Base-by-base conservation (phyloP, 2,329 filamentous ascomycete species). In the Fusarium falciforme region DNA sequence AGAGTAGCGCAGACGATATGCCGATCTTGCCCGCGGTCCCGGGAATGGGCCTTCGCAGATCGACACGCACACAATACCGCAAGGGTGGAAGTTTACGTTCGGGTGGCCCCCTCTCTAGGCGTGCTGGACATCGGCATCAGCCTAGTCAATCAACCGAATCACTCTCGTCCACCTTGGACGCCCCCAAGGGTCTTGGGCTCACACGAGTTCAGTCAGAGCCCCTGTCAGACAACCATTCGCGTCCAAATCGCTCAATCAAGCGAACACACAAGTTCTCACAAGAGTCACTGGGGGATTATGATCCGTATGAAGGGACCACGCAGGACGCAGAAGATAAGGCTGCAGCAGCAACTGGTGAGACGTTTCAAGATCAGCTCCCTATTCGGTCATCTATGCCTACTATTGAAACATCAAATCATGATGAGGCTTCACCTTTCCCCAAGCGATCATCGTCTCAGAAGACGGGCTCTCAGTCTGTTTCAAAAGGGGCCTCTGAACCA, bases 31-130 rank as follows among this genome's bases (percentile, higher is more conserved):
- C 95, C 1, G 89, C 93, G 66, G 91, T 93, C 22, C 91, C 91
- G 1, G 94, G 94, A 5, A 91, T 93, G 82, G 94, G 94, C 35
- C 85, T 99, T 58, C 93, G 96, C 76, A 90, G 96, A 71, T 98
- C 96, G 14, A 99, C 95, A 22, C 90, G 94, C 64, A 99, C 96
- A 6, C 96, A 94, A 29, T 98, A 98, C 82, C 88, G 95, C 77
- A 94, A 91, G 77, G 88, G 94, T 67, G 95, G 95, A 36, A 98
- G 95, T 84, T 82, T 98, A 71, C 92, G 93, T 60, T 94, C 92
- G 74, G 93, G 54, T 17, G 54, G 93, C 5, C 91, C 93, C 1
- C 93, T 94, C 75, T 93, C 94, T 1, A 94, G 94, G 82, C 90
- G 96, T 42, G 87, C 91, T 52, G 87, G 87, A 6, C 88, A 89